These are phyloP conservation scores for Volvox carteri DNA, from an alignment of 163 green algal species.

Conservation along the genomic window DNA sequence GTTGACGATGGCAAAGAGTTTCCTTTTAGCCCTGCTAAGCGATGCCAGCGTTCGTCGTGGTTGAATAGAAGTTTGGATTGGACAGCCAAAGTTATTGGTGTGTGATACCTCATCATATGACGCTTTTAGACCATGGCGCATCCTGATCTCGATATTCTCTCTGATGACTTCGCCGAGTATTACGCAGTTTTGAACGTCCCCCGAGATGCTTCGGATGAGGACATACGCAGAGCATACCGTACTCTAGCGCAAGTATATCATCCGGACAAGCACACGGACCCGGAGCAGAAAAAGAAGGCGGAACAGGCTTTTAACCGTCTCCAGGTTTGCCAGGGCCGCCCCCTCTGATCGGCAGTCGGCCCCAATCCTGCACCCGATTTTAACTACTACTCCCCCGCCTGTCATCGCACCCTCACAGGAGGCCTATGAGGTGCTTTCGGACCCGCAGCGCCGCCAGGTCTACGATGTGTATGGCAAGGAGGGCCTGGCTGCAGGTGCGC, in stretches of 20 bases:
- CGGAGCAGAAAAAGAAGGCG: slow-evolving; percentile 71
- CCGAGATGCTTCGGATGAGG: slow-evolving; percentile 75
- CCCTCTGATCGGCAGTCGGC: not conserved
- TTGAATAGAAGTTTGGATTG: not conserved
- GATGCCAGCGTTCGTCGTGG: not conserved
- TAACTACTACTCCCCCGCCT: no score
- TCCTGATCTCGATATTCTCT: not conserved
- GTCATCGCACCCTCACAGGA: slow-evolving; percentile 58
- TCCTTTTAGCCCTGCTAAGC: no score
- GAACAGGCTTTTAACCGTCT: slow-evolving; percentile 80
- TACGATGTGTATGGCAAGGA: slow-evolving; percentile 90
- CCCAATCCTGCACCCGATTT: no score
- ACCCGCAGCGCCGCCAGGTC: slow-evolving; percentile 45
- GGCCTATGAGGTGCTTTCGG: slow-evolving; percentile 79
- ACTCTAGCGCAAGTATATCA: slow-evolving; percentile 80
- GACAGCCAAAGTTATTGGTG: not conserved
- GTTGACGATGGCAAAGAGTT: no score
- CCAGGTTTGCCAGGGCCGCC: slow-evolving; percentile 62
- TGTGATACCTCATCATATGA: not conserved
- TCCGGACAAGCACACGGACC: slow-evolving; percentile 85
- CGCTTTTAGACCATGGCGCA: not conserved
- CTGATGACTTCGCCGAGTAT: slow-evolving; percentile 57
- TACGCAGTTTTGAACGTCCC: slow-evolving; percentile 82
- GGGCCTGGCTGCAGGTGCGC: slow-evolving; percentile 74
- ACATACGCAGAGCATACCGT: slow-evolving; percentile 80